Base-by-base conservation (phyloP, 1,284 basidiomycete species). In the Golubevia pallescens region DNA sequence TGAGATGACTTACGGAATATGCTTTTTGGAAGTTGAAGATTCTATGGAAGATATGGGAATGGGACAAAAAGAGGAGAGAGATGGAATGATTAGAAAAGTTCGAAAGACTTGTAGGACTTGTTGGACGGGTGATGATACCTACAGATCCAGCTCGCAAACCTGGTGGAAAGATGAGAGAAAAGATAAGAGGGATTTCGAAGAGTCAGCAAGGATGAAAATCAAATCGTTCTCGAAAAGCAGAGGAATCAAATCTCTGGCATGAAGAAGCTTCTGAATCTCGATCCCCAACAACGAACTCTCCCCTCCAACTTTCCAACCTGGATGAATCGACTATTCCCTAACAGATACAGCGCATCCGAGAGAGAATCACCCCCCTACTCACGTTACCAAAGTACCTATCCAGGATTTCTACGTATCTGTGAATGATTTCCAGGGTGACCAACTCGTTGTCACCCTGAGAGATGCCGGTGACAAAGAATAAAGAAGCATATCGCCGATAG, bases 11-110 rank as follows among this genome's bases (percentile, higher is more conserved):
- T 56, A 77, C 74, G 2, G 78, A 68, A 60, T 85, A 85, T 4
- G 82, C 82, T 62, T 85, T 85, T 62, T 85, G 82, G 62, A 85
- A 85, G 75, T 85, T 85, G 66, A 85, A 85, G 67, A 85, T 85
- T 57, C 72, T 74, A 58, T 6, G 51, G 10, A 56, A 60, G n/a
- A 61, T 1, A 14, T 7, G 60, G 19, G 62, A 10, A 7, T 21
- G 62, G 16, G 13, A 24, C 34, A 6, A 19, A 28, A n/a, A 28
- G 62, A 48, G 24, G 32, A 54, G 32, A 56, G 24, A n/a, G n/a
- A n/a, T n/a, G n/a, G n/a, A n/a, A n/a, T n/a, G n/a, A n/a, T n/a
- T n/a, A n/a, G n/a, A n/a, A n/a, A n/a, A n/a, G n/a, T n/a, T n/a
- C n/a, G n/a, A n/a, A n/a, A n/a, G n/a, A n/a, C n/a, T n/a, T n/a